Percentiles rank a stretch among this genome's conserved stretches.
These are phyloP conservation scores for Sarocladium oryzae DNA, from an alignment of 2,329 filamentous ascomycete genomes.

Conservation along the genomic window DNA sequence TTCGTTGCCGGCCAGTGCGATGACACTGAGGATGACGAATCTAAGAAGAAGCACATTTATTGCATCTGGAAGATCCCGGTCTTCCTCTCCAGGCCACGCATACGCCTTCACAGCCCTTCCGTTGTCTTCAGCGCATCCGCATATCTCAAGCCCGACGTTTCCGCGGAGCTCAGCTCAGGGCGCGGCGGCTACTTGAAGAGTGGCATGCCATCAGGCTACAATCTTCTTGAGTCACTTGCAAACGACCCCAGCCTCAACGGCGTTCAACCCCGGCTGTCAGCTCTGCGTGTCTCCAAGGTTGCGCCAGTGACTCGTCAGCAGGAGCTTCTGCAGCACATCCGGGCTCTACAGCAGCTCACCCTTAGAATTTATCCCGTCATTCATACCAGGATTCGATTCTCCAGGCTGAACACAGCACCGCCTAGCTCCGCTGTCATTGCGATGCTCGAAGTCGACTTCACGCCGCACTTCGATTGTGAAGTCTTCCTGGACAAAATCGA, in stretches of 20 bases:
- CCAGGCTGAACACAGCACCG: slow-evolving; percentile 53
- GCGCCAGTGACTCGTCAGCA: slow-evolving; percentile 58
- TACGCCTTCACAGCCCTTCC: slow-evolving; percentile 59
- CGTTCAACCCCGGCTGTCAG: slow-evolving; percentile 61
- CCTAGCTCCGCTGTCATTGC: slow-evolving; percentile 58
- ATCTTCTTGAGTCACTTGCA: slow-evolving; percentile 69
- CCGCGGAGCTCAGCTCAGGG: slow-evolving; percentile 18
- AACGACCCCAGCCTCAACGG: slow-evolving; percentile 57
- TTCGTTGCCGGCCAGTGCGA: slow-evolving; percentile 41
- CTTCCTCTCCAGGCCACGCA: slow-evolving; percentile 52
- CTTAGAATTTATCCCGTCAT: slow-evolving; percentile 62
- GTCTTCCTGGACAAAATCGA: slow-evolving; percentile 54
- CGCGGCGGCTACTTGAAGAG: slow-evolving; percentile 60
- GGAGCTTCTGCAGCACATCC: slow-evolving; percentile 57
- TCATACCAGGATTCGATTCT: slow-evolving; percentile 68
- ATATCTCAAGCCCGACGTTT: slow-evolving; percentile 46
- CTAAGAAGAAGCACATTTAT: slow-evolving; percentile 30
- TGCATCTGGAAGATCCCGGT: slow-evolving; percentile 56
- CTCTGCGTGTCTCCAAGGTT: slow-evolving; percentile 67
- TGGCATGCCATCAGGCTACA: slow-evolving; percentile 62
- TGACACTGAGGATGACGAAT: slow-evolving; percentile 21
- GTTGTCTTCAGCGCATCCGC: slow-evolving; percentile 59
- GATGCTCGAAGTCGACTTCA: slow-evolving; percentile 68
- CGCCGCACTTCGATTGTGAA: slow-evolving; percentile 61
- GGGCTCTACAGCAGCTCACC: slow-evolving; percentile 54